Evolutionary conservation across 192 early-diverging fungal genomes (phyloP).

Genomic region (Backusella parvicylindrica): DNA sequence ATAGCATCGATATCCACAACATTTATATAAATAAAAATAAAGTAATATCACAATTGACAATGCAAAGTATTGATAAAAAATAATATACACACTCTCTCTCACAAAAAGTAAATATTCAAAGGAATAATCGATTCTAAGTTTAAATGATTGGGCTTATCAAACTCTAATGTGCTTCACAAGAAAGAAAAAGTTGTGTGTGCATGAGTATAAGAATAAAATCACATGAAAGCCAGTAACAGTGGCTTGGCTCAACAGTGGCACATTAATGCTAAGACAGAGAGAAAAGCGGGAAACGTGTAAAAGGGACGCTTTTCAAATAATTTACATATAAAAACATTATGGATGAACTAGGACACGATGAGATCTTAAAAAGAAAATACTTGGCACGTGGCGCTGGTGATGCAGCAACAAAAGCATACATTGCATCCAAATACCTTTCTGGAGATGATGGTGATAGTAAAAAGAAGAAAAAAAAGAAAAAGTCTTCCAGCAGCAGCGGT

Average conservation of each 20-base stretch:
- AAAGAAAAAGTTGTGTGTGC: too few relatives aligned
- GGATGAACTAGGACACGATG: slow-evolving; percentile 1
- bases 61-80: too few relatives aligned
- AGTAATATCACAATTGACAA: neutral
- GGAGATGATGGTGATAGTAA: slow-evolving; percentile 9
- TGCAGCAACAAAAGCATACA: slow-evolving; percentile 35
- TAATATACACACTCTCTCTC: too few relatives aligned
- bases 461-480: slow-evolving; percentile 39
- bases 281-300: neutral
- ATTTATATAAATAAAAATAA: neutral
- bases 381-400: slow-evolving; percentile 32
- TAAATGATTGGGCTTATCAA: too few relatives aligned
- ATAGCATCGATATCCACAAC: neutral
- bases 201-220: neutral
- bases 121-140: too few relatives aligned
- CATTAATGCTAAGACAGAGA: neutral
- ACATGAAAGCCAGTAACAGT: neutral
- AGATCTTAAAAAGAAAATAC: slow-evolving; percentile 29
- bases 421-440: slow-evolving; percentile 32
- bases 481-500: neutral
- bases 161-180: neutral
- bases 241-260: neutral
- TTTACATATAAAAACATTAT: neutral
- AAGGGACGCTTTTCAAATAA: neutral
- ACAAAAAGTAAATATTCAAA: too few relatives aligned